phyloP scores from a whole-genome alignment of 2,329 filamentous ascomycete genomes.

The Fusarium sterilihyphosum region DNA sequence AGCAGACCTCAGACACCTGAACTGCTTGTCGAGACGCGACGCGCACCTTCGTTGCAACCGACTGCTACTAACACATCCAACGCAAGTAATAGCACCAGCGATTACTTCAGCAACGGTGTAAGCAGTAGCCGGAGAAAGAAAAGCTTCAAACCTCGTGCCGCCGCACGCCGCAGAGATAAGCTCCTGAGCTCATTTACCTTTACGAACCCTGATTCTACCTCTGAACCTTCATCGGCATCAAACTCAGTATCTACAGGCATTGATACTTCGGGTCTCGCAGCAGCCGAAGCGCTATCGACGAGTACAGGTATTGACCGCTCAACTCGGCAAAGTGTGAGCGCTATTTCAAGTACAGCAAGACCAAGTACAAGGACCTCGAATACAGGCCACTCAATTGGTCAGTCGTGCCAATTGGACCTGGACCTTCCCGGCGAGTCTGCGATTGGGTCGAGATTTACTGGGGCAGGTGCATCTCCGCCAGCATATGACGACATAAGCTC shows the following conservation, averaged over 20 bases:
- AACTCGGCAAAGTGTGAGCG: conserved; percentile 24
- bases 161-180: conserved; percentile 27
- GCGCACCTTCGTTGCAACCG: conserved; percentile 36
- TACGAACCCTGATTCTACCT: conserved; percentile 10
- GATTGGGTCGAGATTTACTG: conserved; percentile 34
- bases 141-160: conserved; percentile 11
- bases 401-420: conserved; percentile 18
- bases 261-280: conserved; percentile 18
- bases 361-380: conserved; percentile 1
- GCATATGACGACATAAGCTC: conserved; percentile 45
- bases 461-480: conserved; percentile 40
- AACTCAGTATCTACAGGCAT: background rate
- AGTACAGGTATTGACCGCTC: conserved; percentile 25
- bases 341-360: conserved; percentile 12
- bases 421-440: conserved; percentile 32
- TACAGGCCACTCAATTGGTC: conserved; percentile 20
- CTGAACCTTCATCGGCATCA: conserved; percentile 9
- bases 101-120: conserved; percentile 4
- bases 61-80: conserved; percentile 9
- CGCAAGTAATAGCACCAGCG: conserved; percentile 3
- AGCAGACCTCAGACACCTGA: conserved; percentile 32
- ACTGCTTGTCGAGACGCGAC: conserved; percentile 17
- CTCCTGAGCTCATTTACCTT: conserved; percentile 22
- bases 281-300: conserved; percentile 24
- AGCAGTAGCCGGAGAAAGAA: conserved; percentile 41